These are phyloP conservation scores for Aspergillus phoenicis DNA, from an alignment of 2,329 filamentous ascomycete genomes.

Conservation along the genomic window DNA sequence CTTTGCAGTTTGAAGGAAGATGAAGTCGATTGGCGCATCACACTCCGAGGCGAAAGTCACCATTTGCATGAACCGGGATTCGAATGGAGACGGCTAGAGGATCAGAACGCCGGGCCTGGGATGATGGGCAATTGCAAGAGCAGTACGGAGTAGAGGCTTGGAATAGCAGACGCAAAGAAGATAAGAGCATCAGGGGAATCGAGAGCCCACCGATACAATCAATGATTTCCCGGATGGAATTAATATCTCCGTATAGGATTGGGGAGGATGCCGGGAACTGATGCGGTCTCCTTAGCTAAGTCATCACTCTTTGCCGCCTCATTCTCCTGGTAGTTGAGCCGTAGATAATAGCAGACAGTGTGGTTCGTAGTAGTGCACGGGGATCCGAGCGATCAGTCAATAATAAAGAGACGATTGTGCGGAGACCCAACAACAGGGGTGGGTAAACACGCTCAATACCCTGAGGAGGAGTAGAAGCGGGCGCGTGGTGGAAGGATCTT, in stretches of 20 bases:
- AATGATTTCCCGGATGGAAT: conserved; percentile 12
- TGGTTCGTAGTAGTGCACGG: neutral
- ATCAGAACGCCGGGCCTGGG: neutral
- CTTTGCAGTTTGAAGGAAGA: conserved; percentile 3
- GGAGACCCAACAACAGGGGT: conserved; percentile 11
- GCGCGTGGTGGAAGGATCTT: conserved; percentile 17
- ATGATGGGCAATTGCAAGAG: neutral
- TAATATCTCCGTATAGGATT: neutral
- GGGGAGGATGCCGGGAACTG: neutral
- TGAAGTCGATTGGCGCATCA: conserved; percentile 16
- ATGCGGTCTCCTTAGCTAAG: conserved; percentile 9
- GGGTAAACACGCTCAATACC: conserved; percentile 6
- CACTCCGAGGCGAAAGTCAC: conserved; percentile 19
- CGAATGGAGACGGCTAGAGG: neutral
- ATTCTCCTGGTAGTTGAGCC: neutral
- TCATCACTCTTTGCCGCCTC: conserved; percentile 11
- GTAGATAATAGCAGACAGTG: neutral
- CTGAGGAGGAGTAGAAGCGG: neutral
- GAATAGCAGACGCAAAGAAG: conserved; percentile 1
- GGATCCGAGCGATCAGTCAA: neutral
- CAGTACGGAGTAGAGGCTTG: neutral
- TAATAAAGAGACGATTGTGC: conserved; percentile 8
- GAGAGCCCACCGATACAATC: conserved; percentile 15
- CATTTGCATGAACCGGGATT: conserved; percentile 17
- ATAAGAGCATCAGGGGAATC: conserved; percentile 13